Conservation (phyloP, 306 rosid genomes). For the Psophocarpus tetragonolobus region DNA sequence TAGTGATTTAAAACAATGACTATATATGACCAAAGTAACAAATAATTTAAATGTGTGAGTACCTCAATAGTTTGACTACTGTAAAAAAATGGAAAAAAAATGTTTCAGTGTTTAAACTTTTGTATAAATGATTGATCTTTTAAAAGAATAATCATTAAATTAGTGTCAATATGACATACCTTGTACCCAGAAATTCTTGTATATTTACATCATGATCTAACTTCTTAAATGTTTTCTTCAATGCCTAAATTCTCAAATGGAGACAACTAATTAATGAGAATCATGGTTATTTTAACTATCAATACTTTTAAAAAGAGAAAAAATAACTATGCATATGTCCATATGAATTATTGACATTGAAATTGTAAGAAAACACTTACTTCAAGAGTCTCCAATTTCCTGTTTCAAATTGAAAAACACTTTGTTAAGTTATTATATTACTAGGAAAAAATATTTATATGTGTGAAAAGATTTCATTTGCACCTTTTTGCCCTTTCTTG, state of each 20-base stretch:
- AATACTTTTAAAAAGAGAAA: background rate
- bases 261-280: slow-evolving; percentile 27
- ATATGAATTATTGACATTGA: slow-evolving; percentile 6
- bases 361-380: slow-evolving; percentile 51
- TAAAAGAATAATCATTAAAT: background rate
- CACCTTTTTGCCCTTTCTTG: slow-evolving; percentile 90
- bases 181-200: slow-evolving; percentile 72
- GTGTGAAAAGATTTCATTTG: background rate
- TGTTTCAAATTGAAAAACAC: slow-evolving; percentile 47
- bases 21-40: slow-evolving; percentile 3
- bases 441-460: background rate
- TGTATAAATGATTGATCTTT: background rate
- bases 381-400: slow-evolving; percentile 91
- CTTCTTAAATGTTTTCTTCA: slow-evolving; percentile 82
- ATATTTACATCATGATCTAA: slow-evolving; percentile 80
- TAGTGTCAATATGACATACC: slow-evolving; percentile 41
- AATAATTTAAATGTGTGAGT: background rate
- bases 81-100: slow-evolving; percentile 27
- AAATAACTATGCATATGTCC: background rate
- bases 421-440: slow-evolving; percentile 26
- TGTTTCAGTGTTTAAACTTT: background rate
- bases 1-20: background rate
- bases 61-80: slow-evolving; percentile 77
- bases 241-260: slow-evolving; percentile 58
- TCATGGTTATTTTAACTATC: background rate